phyloP scores from a whole-genome alignment of 2,329 filamentous ascomycete species.

The Aotearoamyces nothofagi region DNA sequence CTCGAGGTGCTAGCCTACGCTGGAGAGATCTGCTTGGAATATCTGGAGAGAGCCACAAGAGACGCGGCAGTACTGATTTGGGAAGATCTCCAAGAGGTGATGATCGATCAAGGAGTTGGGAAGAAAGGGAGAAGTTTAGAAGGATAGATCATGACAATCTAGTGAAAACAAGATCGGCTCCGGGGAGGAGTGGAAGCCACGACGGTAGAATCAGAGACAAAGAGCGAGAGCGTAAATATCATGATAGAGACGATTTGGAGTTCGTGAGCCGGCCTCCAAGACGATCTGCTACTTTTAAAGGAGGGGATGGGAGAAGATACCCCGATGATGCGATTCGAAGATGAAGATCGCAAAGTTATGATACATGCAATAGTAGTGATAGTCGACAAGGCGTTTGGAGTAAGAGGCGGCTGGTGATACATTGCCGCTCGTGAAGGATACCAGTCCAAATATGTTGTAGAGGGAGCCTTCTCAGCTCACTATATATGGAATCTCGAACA shows the following conservation, averaged over 20 bases:
- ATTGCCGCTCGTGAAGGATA: too few species aligned
- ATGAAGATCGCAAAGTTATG: too few species aligned
- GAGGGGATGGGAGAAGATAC: too few species aligned
- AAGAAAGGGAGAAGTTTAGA: conserved; percentile 3
- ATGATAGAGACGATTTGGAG: conserved; percentile 7
- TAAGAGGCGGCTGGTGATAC: too few species aligned
- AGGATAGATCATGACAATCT: neutral
- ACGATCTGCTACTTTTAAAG: too few species aligned
- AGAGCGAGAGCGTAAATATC: conserved; percentile 4
- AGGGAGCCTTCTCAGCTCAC: too few species aligned
- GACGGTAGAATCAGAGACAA: conserved; percentile 5
- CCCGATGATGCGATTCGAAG: too few species aligned
- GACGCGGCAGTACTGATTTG: conserved; percentile 1
- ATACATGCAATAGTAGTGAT: too few species aligned
- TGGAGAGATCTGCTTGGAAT: conserved; percentile 11
- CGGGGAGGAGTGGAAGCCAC: conserved; percentile 2
- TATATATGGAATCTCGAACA: too few species aligned
- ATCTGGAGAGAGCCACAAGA: conserved; percentile 5
- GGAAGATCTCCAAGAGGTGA: conserved; percentile 6
- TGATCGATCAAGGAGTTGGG: conserved; percentile 2
- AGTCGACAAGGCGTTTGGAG: too few species aligned
- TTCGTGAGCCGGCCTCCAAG: too few species aligned
- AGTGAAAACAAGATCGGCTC: neutral
- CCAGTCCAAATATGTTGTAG: too few species aligned
- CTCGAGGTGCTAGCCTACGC: conserved; percentile 5